Percentiles rank a stretch among this genome's conserved stretches.
These are phyloP conservation scores for Huntiella bhutanensis DNA, from an alignment of 2,329 filamentous ascomycete genomes.

Conservation along the genomic window DNA sequence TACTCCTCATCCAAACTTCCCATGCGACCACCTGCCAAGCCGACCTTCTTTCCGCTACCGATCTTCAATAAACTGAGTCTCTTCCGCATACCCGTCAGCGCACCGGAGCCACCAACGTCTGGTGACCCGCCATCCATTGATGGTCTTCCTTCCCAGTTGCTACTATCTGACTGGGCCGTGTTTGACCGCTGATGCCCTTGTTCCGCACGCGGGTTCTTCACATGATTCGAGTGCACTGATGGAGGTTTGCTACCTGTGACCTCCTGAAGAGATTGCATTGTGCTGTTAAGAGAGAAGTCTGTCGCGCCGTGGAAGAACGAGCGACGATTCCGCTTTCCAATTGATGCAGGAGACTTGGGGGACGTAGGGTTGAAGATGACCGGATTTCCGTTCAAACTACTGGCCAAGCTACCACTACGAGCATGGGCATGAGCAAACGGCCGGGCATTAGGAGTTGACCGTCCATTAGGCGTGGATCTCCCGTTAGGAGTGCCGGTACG, in stretches of 20 bases:
- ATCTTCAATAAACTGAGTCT: slow-evolving; percentile 61
- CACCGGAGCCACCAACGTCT: slow-evolving; percentile 24
- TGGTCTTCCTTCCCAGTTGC: slow-evolving; percentile 15
- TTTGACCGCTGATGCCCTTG: neutral
- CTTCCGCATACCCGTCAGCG: slow-evolving; percentile 47
- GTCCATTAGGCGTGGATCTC: neutral
- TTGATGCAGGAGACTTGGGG: neutral
- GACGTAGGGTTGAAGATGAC: slow-evolving; percentile 5
- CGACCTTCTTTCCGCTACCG: slow-evolving; percentile 44
- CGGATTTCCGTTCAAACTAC: slow-evolving; percentile 9
- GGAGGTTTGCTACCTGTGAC: neutral
- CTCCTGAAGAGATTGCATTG: neutral
- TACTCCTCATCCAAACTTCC: slow-evolving; percentile 37
- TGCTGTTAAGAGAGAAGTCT: slow-evolving; percentile 3
- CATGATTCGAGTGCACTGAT: neutral
- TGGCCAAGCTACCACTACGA: slow-evolving; percentile 8
- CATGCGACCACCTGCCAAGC: slow-evolving; percentile 28
- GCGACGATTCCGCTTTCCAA: slow-evolving; percentile 9
- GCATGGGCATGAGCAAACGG: neutral
- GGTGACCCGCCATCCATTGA: slow-evolving; percentile 12
- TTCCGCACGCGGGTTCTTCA: neutral
- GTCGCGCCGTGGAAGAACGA: slow-evolving; percentile 10
- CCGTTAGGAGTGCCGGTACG: neutral
- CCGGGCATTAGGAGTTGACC: neutral
- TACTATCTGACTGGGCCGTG: slow-evolving; percentile 10